Evolutionary conservation across 805 yeast species (phyloP).

Genomic region (Schwanniomyces vanrijiae): DNA sequence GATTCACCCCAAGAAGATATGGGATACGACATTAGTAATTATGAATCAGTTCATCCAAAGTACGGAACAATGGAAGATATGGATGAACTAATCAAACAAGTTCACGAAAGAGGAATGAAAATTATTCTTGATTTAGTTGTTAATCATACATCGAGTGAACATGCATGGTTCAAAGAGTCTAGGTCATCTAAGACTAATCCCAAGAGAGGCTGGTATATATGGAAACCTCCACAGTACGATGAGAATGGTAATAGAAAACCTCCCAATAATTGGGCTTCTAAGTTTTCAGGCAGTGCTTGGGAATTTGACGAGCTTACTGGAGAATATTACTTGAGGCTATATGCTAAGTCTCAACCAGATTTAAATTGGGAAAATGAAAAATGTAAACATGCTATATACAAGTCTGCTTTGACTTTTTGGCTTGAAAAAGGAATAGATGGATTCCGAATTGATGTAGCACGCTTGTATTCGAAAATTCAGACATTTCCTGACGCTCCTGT

Average conservation of each 20-base stretch:
- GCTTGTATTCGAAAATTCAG: conserved; percentile 49
- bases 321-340: conserved; percentile 56
- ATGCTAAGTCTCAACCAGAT: conserved; percentile 58
- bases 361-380: conserved; percentile 59
- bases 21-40: conserved; percentile 63
- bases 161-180: conserved; percentile 59
- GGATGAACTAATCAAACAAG: conserved; percentile 46
- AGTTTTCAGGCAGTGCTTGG: conserved; percentile 60
- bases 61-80: conserved; percentile 58
- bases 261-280: conserved; percentile 58
- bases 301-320: conserved; percentile 52
- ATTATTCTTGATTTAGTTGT: conserved; percentile 56
- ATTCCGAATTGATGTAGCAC: conserved; percentile 58
- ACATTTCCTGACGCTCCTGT: conserved; percentile 51
- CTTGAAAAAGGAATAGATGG: conserved; percentile 57
- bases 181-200: conserved; percentile 49
- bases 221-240: conserved; percentile 52
- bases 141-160: conserved; percentile 58
- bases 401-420: conserved; percentile 53
- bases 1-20: conserved; percentile 61
- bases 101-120: conserved; percentile 51
- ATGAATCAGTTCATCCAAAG: conserved; percentile 49
- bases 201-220: conserved; percentile 62
- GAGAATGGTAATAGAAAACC: conserved; percentile 51
- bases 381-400: conserved; percentile 38